Conservation (phyloP, 2,329 filamentous ascomycete species). For the Dothiorella sarmentorum region DNA sequence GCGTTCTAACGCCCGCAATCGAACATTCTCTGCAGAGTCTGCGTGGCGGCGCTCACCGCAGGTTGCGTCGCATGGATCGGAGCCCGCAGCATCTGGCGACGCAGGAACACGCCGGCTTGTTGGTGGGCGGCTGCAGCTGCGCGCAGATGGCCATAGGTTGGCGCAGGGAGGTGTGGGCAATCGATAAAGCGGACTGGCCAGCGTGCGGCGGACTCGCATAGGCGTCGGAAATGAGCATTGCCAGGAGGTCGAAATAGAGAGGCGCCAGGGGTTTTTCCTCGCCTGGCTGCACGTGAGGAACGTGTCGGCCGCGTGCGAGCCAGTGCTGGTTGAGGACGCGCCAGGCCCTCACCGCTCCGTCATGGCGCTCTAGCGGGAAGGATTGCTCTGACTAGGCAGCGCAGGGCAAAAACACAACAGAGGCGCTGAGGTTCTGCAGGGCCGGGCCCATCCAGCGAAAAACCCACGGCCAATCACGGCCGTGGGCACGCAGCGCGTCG, state of each 20-base stretch:
- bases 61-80: conserved; percentile 1
- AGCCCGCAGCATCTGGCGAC: not conserved
- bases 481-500: conserved; percentile 9
- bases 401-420: not conserved
- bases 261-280: not conserved
- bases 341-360: conserved; percentile 13
- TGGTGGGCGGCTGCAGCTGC: not conserved
- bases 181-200: conserved; percentile 15
- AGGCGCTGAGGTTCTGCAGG: not conserved
- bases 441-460: not conserved
- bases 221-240: not conserved
- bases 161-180: not conserved
- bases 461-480: conserved; percentile 1
- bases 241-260: conserved; percentile 10
- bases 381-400: not conserved
- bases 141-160: not conserved
- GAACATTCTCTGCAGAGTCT: conserved; percentile 15
- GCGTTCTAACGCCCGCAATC: conserved; percentile 11
- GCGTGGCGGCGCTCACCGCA: conserved; percentile 7
- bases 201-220: conserved; percentile 6
- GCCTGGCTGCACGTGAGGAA: not conserved
- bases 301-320: not conserved
- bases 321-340: not conserved
- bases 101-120: not conserved
- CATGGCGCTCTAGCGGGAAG: not conserved